These are phyloP conservation scores for Saccharomyces hybrid DNA, from an alignment of 1,139 yeast species.

Conservation along the genomic window DNA sequence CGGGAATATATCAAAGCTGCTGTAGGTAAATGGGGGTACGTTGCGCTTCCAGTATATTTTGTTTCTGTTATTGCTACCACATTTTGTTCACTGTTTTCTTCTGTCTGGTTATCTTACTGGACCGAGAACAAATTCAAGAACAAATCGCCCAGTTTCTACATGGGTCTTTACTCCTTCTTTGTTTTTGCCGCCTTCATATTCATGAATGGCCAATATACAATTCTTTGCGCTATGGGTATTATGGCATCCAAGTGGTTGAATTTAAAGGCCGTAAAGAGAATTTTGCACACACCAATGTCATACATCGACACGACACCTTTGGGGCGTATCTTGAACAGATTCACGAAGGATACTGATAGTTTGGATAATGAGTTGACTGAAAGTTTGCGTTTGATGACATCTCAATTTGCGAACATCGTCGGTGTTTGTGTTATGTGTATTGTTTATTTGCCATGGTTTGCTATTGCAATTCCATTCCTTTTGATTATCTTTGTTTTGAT, in stretches of 20 bases:
- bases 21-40: constrained; percentile 37
- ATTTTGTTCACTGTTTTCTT: constrained; percentile 57
- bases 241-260: constrained; percentile 37
- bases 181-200: constrained; percentile 42
- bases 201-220: constrained; percentile 45
- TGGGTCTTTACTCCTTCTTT: constrained; percentile 59
- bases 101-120: constrained; percentile 87
- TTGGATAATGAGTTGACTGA: constrained; percentile 69
- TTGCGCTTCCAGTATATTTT: constrained; percentile 39
- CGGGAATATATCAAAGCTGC: constrained; percentile 43
- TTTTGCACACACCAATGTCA: constrained; percentile 71
- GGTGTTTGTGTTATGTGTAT: constrained; percentile 65
- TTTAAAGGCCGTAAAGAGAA: constrained; percentile 47
- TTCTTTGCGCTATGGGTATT: constrained; percentile 49
- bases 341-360: constrained; percentile 78
- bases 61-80: constrained; percentile 39
- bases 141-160: constrained; percentile 50
- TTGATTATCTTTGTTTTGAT: constrained; percentile 41
- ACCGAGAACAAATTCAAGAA: constrained; percentile 46
- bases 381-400: constrained; percentile 46
- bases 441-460: constrained; percentile 69
- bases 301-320: constrained; percentile 62
- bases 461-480: constrained; percentile 58
- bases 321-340: constrained; percentile 64
- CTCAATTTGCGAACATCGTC: constrained; percentile 46